Evolutionary conservation across 192 early-diverging fungal genomes (phyloP).

Genomic region (Coemansia sp.): DNA sequence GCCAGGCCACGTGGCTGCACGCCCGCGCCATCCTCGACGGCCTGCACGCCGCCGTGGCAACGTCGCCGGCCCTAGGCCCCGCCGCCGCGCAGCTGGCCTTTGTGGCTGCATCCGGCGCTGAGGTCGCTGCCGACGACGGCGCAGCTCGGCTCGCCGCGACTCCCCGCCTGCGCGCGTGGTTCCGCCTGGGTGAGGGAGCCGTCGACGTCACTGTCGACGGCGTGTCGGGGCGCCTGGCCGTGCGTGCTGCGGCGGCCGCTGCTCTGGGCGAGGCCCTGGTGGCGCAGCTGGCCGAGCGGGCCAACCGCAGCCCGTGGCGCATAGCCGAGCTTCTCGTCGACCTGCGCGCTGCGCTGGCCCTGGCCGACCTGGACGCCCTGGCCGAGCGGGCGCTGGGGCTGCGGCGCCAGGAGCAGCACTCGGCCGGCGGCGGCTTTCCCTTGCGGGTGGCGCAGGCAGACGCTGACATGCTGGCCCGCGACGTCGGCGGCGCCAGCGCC

Average conservation of each 20-base stretch:
- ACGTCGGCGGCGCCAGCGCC: slow-evolving; percentile 31
- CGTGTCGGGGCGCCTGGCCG: slow-evolving; percentile 37
- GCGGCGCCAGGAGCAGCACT: slow-evolving; percentile 13
- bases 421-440: slow-evolving; percentile 14
- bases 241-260: slow-evolving; percentile 34
- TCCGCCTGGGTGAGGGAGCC: slow-evolving; percentile 38
- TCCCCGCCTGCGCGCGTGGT: slow-evolving; percentile 50
- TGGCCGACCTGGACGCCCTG: slow-evolving; percentile 48
- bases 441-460: slow-evolving; percentile 47
- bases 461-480: slow-evolving; percentile 39
- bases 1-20: slow-evolving; percentile 45
- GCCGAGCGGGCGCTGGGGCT: slow-evolving; percentile 43
- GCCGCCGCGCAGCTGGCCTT: slow-evolving; percentile 35
- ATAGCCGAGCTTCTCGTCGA: slow-evolving; percentile 41
- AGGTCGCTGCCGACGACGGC: slow-evolving; percentile 15
- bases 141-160: slow-evolving; percentile 8
- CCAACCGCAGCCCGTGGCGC: slow-evolving; percentile 44
- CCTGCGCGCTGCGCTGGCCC: slow-evolving; percentile 45
- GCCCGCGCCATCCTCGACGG: slow-evolving; percentile 29
- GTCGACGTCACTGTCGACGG: slow-evolving; percentile 45
- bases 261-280: slow-evolving; percentile 41
- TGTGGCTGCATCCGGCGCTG: slow-evolving; percentile 23
- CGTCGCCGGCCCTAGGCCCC: slow-evolving; percentile 24
- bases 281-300: slow-evolving; percentile 37
- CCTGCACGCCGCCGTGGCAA: slow-evolving; percentile 15